A percentile compares a stretch with the other conserved stretches of the same genome.
Conservation (phyloP, 2,329 filamentous ascomycete species). For the Aureobasidium sp. region DNA sequence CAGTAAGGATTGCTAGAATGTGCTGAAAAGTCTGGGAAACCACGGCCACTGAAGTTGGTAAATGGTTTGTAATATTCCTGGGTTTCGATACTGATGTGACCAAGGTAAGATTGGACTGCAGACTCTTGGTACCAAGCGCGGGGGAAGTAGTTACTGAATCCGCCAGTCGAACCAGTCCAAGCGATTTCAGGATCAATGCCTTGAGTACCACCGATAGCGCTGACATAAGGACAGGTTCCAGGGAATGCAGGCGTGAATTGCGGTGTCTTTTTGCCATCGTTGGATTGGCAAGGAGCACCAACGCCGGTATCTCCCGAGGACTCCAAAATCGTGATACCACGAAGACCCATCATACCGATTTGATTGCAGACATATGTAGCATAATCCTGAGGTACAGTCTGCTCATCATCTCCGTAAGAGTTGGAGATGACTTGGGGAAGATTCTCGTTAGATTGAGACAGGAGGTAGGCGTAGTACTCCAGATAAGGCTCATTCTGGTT, state of each 20-base stretch:
- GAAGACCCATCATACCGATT: conserved; percentile 57
- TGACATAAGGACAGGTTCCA: conserved; percentile 42
- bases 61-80: conserved; percentile 32
- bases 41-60: conserved; percentile 30
- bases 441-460: conserved; percentile 44
- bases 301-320: conserved; percentile 56
- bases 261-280: conserved; percentile 41
- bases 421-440: conserved; percentile 56
- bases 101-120: conserved; percentile 35
- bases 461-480: conserved; percentile 52
- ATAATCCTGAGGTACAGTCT: conserved; percentile 53
- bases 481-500: conserved; percentile 58
- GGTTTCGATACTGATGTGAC: conserved; percentile 26
- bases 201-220: conserved; percentile 38
- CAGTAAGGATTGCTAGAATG: conserved; percentile 44
- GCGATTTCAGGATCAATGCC: conserved; percentile 37
- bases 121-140: conserved; percentile 38
- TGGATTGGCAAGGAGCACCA: conserved; percentile 40
- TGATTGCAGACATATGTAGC: conserved; percentile 55
- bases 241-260: conserved; percentile 42
- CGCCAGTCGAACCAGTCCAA: conserved; percentile 43
- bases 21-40: conserved; percentile 40
- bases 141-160: conserved; percentile 38
- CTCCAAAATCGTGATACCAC: conserved; percentile 57
- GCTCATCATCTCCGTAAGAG: conserved; percentile 59